These are phyloP conservation scores for Trametes villosa DNA, from an alignment of 768 basidiomycete species.

Conservation along the genomic window DNA sequence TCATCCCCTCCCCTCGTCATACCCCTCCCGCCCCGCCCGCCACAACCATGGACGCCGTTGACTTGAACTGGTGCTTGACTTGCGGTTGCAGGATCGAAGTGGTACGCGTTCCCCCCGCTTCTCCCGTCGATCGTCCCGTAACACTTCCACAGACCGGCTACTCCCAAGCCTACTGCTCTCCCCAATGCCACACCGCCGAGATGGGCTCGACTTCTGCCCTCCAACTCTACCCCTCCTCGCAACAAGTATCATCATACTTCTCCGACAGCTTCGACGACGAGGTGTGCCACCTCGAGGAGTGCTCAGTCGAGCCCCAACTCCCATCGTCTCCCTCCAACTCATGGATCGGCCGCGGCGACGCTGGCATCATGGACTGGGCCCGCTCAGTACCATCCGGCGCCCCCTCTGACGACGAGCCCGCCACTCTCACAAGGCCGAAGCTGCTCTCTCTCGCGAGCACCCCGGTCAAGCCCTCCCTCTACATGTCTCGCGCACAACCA, in stretches of 20 bases:
- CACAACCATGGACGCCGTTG: constrained; percentile 46
- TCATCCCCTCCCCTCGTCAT: constrained; percentile 23
- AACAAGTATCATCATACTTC: constrained; percentile 8
- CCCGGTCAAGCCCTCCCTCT: constrained; percentile 39
- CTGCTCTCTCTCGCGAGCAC: constrained; percentile 17
- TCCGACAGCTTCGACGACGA: constrained; percentile 18
- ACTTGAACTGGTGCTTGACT: constrained; percentile 72
- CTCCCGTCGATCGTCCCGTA: constrained; percentile 21
- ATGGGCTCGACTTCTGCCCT: constrained; percentile 28
- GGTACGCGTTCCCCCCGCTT: constrained; percentile 33
- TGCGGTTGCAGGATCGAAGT: constrained; percentile 62
- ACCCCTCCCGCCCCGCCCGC: constrained; percentile 8
- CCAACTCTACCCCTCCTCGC: constrained; percentile 14
- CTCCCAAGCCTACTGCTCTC: constrained; percentile 57
- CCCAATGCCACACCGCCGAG: constrained; percentile 43
- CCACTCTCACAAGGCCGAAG: constrained; percentile 12
- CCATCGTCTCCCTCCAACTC: constrained; percentile 11
- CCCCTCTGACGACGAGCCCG: constrained; percentile 14
- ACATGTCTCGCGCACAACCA: constrained; percentile 46
- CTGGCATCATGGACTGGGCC: constrained; percentile 49
- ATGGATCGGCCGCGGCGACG: constrained; percentile 46
- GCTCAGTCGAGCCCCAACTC: not conserved
- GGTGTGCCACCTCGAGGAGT: constrained; percentile 7
- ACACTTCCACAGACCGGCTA: constrained; percentile 38
- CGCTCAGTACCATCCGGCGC: constrained; percentile 34